These are phyloP conservation scores for Zygosaccharomyces bisporus DNA, from an alignment of 805 yeast species.

Conservation along the genomic window DNA sequence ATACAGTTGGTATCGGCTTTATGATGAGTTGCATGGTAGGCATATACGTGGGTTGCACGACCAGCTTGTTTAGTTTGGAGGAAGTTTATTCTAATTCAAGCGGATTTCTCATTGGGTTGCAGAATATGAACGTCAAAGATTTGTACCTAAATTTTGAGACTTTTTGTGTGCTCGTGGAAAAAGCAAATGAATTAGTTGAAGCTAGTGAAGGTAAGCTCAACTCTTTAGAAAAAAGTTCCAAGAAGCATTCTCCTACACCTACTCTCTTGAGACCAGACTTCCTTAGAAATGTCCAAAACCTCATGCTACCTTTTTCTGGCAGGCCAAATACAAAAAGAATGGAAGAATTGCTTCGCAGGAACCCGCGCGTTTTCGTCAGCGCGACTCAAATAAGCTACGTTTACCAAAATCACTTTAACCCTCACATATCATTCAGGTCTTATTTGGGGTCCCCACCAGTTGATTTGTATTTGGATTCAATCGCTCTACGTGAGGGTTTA, in stretches of 20 bases:
- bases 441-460: conserved; percentile 86
- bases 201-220: conserved; percentile 3
- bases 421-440: conserved; percentile 72
- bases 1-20: conserved; percentile 82
- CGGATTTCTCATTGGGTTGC: conserved; percentile 62
- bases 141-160: conserved; percentile 79
- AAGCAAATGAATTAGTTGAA: conserved; percentile 48
- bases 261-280: conserved; percentile 24
- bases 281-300: conserved; percentile 63
- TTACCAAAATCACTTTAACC: conserved; percentile 75
- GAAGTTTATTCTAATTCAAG: conserved; percentile 74
- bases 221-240: conserved; percentile 6
- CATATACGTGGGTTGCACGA: conserved; percentile 79
- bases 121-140: conserved; percentile 79
- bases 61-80: conserved; percentile 72
- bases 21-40: conserved; percentile 82
- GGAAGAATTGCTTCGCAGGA: conserved; percentile 54
- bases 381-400: conserved; percentile 70
- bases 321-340: conserved; percentile 66
- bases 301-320: conserved; percentile 76
- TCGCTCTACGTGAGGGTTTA: conserved; percentile 85
- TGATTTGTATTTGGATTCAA: conserved; percentile 80
- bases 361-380: conserved; percentile 60
- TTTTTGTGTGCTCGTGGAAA: conserved; percentile 68
- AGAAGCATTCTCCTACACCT: conserved; percentile 17